These are phyloP conservation scores for Tuber microsphaerosporum DNA, from an alignment of 495 filamentous ascomycete species.

Conservation along the genomic window DNA sequence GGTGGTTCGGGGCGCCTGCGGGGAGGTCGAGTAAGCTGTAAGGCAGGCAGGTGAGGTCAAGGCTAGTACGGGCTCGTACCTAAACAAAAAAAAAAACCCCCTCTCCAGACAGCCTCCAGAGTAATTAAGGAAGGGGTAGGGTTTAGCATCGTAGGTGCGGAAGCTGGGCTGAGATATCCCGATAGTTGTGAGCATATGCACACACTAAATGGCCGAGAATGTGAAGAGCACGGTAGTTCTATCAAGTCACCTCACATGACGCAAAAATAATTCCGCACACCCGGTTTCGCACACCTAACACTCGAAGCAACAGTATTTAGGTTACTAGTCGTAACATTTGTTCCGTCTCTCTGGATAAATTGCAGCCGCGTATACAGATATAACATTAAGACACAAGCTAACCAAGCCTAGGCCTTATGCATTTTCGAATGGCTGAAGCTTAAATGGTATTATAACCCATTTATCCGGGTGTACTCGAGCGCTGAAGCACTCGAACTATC, in stretches of 20 bases:
- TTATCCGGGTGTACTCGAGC: background rate
- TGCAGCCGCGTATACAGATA: background rate
- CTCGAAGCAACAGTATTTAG: background rate
- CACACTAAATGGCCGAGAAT: background rate
- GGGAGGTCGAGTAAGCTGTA: background rate
- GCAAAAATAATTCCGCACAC: background rate
- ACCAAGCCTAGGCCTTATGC: background rate
- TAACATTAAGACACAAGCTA: background rate
- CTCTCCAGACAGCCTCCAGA: background rate
- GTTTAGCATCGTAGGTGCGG: background rate
- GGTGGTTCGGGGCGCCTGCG: background rate
- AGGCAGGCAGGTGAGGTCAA: background rate
- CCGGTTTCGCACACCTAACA: background rate
- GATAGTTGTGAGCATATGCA: background rate
- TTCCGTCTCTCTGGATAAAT: background rate
- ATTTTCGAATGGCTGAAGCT: background rate
- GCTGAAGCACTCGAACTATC: background rate
- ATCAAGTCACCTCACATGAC: slow-evolving; percentile 1
- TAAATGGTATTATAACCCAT: background rate
- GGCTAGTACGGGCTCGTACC: background rate
- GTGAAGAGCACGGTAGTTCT: background rate
- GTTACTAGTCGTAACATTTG: background rate
- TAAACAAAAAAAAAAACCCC: background rate
- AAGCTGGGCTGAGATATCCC: background rate
- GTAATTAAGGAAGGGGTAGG: background rate